Percentiles rank a stretch among this genome's conserved stretches.
Evolutionary conservation across 1,139 yeast genomes (phyloP).

Genomic region (Nematodospora anomalae): DNA sequence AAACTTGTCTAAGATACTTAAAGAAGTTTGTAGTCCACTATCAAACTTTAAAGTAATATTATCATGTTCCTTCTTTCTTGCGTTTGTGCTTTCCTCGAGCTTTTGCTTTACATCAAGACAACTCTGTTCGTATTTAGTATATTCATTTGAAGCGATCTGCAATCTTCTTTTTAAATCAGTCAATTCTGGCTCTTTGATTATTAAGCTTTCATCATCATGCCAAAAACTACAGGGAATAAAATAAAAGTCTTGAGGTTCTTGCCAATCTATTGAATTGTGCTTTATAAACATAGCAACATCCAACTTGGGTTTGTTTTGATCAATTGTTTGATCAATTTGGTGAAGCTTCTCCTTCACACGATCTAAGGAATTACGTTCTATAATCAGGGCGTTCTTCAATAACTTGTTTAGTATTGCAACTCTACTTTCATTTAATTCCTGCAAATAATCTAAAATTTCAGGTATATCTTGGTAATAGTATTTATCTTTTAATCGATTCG

Average conservation of each 20-base stretch:
- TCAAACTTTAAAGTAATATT: constrained; percentile 50
- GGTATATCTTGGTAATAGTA: constrained; percentile 93
- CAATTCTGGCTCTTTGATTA: constrained; percentile 63
- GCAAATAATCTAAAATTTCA: constrained; percentile 81
- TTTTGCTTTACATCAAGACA: constrained; percentile 51
- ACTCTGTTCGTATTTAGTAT: constrained; percentile 41
- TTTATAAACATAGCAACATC: constrained; percentile 92
- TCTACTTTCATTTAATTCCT: constrained; percentile 79
- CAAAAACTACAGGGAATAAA: constrained; percentile 90
- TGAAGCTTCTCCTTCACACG: constrained; percentile 54
- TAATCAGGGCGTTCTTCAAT: constrained; percentile 59
- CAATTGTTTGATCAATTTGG: constrained; percentile 56
- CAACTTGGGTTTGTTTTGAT: constrained; percentile 69
- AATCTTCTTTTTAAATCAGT: constrained; percentile 63
- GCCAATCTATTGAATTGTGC: constrained; percentile 77
- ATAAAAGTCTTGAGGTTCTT: constrained; percentile 80
- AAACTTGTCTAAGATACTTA: constrained; percentile 59
- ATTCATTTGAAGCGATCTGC: constrained; percentile 47
- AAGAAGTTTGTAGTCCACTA: constrained; percentile 53
- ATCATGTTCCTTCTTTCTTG: constrained; percentile 32
- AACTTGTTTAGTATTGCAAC: constrained; percentile 71
- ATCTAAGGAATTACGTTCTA: constrained; percentile 62
- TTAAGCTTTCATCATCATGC: constrained; percentile 91
- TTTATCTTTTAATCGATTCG: constrained; percentile 90
- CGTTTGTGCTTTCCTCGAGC: constrained; percentile 48